Evolutionary conservation across 148 eudicot species (phyloP), one percentile per base, ranked within the genome.

Genomic region (Cornus controversa): DNA sequence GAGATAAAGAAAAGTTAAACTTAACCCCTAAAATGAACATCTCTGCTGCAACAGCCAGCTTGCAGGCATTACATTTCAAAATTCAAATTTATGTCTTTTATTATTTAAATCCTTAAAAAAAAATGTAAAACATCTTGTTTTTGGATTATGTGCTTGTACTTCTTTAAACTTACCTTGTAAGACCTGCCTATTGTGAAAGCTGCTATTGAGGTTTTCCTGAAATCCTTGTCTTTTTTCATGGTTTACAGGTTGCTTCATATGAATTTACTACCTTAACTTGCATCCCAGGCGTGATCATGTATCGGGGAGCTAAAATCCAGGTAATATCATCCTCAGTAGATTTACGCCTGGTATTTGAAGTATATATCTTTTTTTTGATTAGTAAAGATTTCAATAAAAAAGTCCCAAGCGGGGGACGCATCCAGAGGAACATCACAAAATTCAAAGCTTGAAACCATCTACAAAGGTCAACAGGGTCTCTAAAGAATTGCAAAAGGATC

Each of bases 291-390:
- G 99, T 96, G 34, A 96, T 96, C 71, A 82, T 84, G 82, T 96
- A 96, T 72, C 91, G 97, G 84, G 99, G 99, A 76, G 99, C 99
- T 67, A 96, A 93, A 89, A 92, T 96, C 74, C 99, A 96, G 99
- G 99, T 96, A 79, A 26, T 28, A 26, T 66, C 18, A 72, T 78
- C 20, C 29, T 7, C 66, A 15, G 45, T 27, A 20, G 71, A 11
- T 69, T 34, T 23, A 67, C n/a, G 25, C 18, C 20, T 45, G 42
- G 62, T 20, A 60, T 57, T 42, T 64, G 16, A 64, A 34, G 54
- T 36, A 23, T 45, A 34, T 77, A 54, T 45, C 63, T 23, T n/a
- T n/a, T n/a, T n/a, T n/a, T n/a, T n/a, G n/a, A n/a, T n/a, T n/a
- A n/a, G n/a, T n/a, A n/a, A n/a, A n/a, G n/a, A n/a, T n/a, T n/a